These are phyloP conservation scores for Physaria fendleri DNA, from an alignment of 345 rosid species.

Conservation along the genomic window DNA sequence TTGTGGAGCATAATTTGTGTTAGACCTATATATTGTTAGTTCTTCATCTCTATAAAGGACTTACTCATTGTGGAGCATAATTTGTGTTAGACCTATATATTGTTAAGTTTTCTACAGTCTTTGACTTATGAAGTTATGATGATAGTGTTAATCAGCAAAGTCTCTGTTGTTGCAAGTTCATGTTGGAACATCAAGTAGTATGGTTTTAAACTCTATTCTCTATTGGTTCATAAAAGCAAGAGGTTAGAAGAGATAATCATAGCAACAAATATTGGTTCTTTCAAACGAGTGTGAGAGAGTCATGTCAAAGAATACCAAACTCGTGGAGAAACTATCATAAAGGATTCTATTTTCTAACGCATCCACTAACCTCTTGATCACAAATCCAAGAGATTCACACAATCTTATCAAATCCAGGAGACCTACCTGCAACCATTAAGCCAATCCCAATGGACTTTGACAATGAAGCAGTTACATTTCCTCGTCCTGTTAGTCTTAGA, in stretches of 20 bases:
- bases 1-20: conserved; percentile 4
- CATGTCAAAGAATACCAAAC: conserved; percentile 6
- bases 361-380: not conserved
- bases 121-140: not conserved
- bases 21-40: not conserved
- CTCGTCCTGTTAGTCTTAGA: not conserved
- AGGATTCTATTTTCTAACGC: conserved; percentile 13
- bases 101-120: not conserved
- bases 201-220: not conserved
- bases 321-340: conserved; percentile 20
- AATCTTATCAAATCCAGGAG: not conserved
- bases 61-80: conserved; percentile 10
- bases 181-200: not conserved
- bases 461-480: not conserved
- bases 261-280: conserved; percentile 3
- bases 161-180: not conserved
- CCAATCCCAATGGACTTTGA: not conserved
- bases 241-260: conserved; percentile 10
- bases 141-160: not conserved
- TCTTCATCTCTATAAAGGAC: not conserved
- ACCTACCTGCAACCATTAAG: conserved; percentile 8
- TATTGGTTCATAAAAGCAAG: conserved; percentile 4
- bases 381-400: not conserved
- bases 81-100: conserved; percentile 14
- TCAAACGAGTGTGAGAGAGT: not conserved